Conservation (phyloP, 331 rosid species). For the Cydonia oblonga region DNA sequence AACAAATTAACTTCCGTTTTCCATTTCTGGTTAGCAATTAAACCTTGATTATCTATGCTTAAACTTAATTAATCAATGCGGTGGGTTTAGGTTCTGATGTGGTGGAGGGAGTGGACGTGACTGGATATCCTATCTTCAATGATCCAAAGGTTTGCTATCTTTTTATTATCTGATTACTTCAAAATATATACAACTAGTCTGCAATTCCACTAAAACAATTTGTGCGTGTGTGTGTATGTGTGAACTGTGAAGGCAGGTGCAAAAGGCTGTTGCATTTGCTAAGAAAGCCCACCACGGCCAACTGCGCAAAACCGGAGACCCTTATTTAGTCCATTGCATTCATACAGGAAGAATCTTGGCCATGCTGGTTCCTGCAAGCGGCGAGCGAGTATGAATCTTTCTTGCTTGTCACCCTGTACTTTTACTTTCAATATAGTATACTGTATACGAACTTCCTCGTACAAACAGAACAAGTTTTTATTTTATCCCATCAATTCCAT, state of each 20-base stretch:
- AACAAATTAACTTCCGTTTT: background rate
- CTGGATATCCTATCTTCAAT: slow-evolving; percentile 67
- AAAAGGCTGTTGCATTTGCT: slow-evolving; percentile 82
- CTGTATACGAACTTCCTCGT: background rate
- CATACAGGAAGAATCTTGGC: slow-evolving; percentile 91
- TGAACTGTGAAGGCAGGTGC: slow-evolving; percentile 90
- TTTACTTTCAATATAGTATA: background rate
- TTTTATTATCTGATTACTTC: slow-evolving; percentile 14
- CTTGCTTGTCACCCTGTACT: background rate
- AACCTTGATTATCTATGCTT: background rate
- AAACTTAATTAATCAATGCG: background rate
- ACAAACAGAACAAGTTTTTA: background rate
- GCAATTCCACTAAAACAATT: slow-evolving; percentile 32
- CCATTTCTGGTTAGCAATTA: no score
- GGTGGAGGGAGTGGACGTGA: slow-evolving; percentile 85
- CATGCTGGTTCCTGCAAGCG: slow-evolving; percentile 78
- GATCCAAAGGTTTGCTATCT: slow-evolving; percentile 67
- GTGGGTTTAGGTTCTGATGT: slow-evolving; percentile 55
- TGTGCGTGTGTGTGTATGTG: slow-evolving; percentile 4
- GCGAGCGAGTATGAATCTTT: slow-evolving; percentile 52
- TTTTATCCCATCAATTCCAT: background rate
- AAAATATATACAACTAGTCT: background rate
- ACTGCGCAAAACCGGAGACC: slow-evolving; percentile 81
- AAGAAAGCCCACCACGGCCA: slow-evolving; percentile 88
- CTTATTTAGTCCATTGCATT: slow-evolving; percentile 80